Conservation (phyloP, 2,329 filamentous ascomycete genomes). For the Esteya vermicola region DNA sequence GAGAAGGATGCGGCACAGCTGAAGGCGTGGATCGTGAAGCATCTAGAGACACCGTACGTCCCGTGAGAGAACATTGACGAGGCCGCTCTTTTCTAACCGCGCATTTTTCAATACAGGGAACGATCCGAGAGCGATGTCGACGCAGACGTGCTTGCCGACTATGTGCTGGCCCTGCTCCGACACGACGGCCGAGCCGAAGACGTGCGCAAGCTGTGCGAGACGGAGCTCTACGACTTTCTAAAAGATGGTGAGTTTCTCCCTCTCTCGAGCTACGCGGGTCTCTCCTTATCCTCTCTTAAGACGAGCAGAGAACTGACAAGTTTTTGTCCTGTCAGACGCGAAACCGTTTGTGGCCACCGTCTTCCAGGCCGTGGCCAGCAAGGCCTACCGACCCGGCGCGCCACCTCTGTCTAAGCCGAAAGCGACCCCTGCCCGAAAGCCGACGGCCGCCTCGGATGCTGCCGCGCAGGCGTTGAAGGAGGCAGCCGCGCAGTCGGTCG, state of each 20-base stretch:
- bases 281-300: neutral
- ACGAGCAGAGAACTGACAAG: neutral
- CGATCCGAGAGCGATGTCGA: constrained; percentile 73
- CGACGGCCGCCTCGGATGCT: neutral
- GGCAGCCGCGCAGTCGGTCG: constrained; percentile 8
- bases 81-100: constrained; percentile 1
- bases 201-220: constrained; percentile 53
- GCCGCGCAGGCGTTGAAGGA: constrained; percentile 9
- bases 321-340: constrained; percentile 27
- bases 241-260: constrained; percentile 40
- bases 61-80: neutral
- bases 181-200: constrained; percentile 52
- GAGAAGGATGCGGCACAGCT: constrained; percentile 49
- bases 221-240: constrained; percentile 63
- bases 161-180: constrained; percentile 63
- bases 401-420: constrained; percentile 20
- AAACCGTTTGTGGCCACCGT: constrained; percentile 55
- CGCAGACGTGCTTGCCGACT: constrained; percentile 69
- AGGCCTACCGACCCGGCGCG: constrained; percentile 44
- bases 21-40: constrained; percentile 65
- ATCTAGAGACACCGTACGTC: constrained; percentile 58
- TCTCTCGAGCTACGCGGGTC: neutral
- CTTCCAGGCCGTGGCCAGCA: constrained; percentile 49
- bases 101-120: constrained; percentile 33
- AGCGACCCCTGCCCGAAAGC: constrained; percentile 2